Conservation (phyloP, 495 filamentous ascomycete species). For the Neurospora sp. region DNA sequence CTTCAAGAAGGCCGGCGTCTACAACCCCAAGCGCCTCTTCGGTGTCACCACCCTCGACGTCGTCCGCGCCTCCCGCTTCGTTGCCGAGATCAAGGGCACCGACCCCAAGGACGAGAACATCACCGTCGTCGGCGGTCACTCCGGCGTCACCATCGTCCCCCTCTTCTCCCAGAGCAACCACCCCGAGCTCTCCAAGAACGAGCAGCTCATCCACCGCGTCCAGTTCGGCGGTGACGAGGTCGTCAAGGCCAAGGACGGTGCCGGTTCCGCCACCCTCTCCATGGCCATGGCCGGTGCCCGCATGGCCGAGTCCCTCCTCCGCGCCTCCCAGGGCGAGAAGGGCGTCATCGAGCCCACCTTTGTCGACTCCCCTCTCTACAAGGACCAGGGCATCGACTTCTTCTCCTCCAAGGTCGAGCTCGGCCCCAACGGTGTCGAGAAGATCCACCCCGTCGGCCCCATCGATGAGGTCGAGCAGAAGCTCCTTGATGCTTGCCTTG, state of each 20-base stretch:
- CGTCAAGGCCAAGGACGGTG: conserved; percentile 96
- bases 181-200: conserved; percentile 64
- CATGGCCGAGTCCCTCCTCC: conserved; percentile 90
- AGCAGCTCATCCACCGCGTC: conserved; percentile 80
- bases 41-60: conserved; percentile 99
- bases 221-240: conserved; percentile 99
- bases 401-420: conserved; percentile 92
- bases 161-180: conserved; percentile 91
- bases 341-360: conserved; percentile 93
- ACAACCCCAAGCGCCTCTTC: conserved; percentile 97
- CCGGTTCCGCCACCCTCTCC: conserved; percentile 93
- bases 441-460: conserved; percentile 76
- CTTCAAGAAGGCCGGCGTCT: conserved; percentile 86
- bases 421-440: conserved; percentile 90
- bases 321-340: conserved; percentile 87
- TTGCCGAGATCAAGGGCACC: conserved; percentile 80
- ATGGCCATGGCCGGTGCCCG: conserved; percentile 99
- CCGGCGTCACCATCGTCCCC: conserved; percentile 94
- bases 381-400: conserved; percentile 92
- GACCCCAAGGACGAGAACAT: conserved; percentile 89
- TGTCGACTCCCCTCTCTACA: conserved; percentile 93
- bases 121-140: conserved; percentile 93
- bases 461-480: conserved; percentile 77
- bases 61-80: conserved; percentile 94
- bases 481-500: conserved; percentile 72